Evolutionary conservation across 805 yeast genomes (phyloP).

Genomic region (Sungouiozyma ichnusensis): DNA sequence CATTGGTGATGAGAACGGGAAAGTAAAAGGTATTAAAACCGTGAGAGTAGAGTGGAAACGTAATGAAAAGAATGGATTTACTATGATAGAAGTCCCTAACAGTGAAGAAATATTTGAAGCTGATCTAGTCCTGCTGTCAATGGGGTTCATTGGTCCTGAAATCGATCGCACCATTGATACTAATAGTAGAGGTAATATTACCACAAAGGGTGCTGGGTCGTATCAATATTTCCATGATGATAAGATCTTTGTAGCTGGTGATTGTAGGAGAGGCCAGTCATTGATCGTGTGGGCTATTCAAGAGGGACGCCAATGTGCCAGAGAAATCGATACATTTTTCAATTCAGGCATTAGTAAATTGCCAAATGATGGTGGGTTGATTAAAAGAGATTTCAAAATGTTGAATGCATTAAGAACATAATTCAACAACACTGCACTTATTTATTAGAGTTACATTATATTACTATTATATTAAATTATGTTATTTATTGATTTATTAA

Average conservation of each 20-base stretch:
- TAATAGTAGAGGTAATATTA: slow-evolving; percentile 68
- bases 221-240: slow-evolving; percentile 50
- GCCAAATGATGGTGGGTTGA: slow-evolving; percentile 92
- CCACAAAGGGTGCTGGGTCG: slow-evolving; percentile 40
- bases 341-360: slow-evolving; percentile 62
- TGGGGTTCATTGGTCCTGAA: slow-evolving; percentile 98
- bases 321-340: slow-evolving; percentile 75
- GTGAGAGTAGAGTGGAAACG: slow-evolving; percentile 97
- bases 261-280: slow-evolving; percentile 97
- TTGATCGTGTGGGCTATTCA: slow-evolving; percentile 99
- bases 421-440: slow-evolving; percentile 1
- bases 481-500: slow-evolving; percentile 1
- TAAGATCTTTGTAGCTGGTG: slow-evolving; percentile 92
- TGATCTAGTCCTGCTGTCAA: slow-evolving; percentile 82
- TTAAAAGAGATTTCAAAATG: slow-evolving; percentile 68
- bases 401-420: slow-evolving; percentile 62
- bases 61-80: slow-evolving; percentile 87
- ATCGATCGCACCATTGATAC: slow-evolving; percentile 39
- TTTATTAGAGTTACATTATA: not conserved
- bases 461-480: not conserved
- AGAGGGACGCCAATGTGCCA: slow-evolving; percentile 98
- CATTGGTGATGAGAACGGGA: slow-evolving; percentile 89
- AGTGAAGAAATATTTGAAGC: slow-evolving; percentile 92
- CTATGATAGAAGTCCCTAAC: slow-evolving; percentile 95
- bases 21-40: slow-evolving; percentile 89